Base-by-base conservation (phyloP, 2,329 filamentous ascomycete genomes). In the Pochonia chlamydosporia region DNA sequence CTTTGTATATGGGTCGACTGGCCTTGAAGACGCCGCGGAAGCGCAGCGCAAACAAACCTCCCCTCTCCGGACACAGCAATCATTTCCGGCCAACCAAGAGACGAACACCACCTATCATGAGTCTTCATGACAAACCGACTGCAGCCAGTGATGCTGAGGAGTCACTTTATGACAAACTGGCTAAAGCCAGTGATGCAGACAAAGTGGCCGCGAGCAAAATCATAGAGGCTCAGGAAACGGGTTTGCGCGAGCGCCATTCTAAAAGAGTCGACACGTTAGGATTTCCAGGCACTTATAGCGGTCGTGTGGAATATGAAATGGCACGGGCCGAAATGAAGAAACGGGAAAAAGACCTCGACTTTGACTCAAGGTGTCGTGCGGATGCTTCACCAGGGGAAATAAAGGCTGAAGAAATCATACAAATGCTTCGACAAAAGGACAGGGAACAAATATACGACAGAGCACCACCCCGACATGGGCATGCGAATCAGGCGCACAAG, bases 401-500 rank as follows among this genome's bases (percentile, higher is more conserved):
- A 3, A 46, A 52, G 4, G 73, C 66, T 21, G 63, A 76, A 49
- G 31, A 43, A 20, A 67, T 75, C 36, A 48, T 78, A n/a, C 63
- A 65, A 26, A 26, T 23, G 1, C 54, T 76, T 39, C 68, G 63
- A 48, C 39, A 47, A 11, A 39, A 54, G 7, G 75, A 78, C 50
- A 51, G 63, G 23, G 43, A 52, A 9, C 31, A 49, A 2, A 48
- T 75, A 33, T 78, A 72, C 52, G 59, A 52, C 9, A 42, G 35
- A 6, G 65, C 66, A 13, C 30, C 47, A 8, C 47, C 60, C 6
- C 58, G 66, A 16, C 44, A 33, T 8, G 74, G 74, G 7, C 65
- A 64, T 46, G 63, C 59, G 11, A 70, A 69, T 3, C 75, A 78
- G 59, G 51, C 53, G 20, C 75, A 78, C 46, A 53, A 58, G 3